Evolutionary conservation across 2,329 filamentous ascomycete species (phyloP).

Genomic region (Periglandula ipomoeae): DNA sequence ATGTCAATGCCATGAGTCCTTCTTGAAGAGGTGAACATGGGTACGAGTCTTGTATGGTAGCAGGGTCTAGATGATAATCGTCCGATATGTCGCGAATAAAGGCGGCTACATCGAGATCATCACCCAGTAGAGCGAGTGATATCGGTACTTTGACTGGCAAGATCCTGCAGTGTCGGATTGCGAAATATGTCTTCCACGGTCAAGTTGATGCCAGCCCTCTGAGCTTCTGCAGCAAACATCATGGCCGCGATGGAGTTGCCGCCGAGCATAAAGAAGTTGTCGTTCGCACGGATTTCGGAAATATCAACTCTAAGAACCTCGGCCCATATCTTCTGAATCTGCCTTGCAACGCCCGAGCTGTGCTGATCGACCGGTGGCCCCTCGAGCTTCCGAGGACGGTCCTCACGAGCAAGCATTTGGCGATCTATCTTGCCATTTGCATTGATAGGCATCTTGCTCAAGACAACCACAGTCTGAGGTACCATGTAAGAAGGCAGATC

Average conservation of each 20-base stretch:
- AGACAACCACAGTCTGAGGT: not conserved
- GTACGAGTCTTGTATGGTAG: not conserved
- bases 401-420: not conserved
- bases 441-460: not conserved
- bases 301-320: constrained; percentile 26
- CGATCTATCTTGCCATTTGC: not conserved
- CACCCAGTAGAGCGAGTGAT: not conserved
- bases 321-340: constrained; percentile 9
- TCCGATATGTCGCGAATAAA: not conserved
- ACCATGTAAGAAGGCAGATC: not conserved
- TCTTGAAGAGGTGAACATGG: constrained; percentile 31
- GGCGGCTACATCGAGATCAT: not conserved
- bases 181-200: constrained; percentile 17
- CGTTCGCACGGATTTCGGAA: not conserved
- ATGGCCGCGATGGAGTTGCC: constrained; percentile 22
- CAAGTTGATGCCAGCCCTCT: constrained; percentile 9
- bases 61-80: not conserved
- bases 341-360: not conserved
- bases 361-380: not conserved
- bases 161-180: constrained; percentile 7
- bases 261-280: constrained; percentile 20
- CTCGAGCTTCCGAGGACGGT: not conserved
- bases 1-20: constrained; percentile 27
- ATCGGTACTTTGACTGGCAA: not conserved
- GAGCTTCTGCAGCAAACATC: constrained; percentile 12